Evolutionary conservation across 2,329 filamentous ascomycete genomes (phyloP).

Genomic region (Epichloe uncinata): DNA sequence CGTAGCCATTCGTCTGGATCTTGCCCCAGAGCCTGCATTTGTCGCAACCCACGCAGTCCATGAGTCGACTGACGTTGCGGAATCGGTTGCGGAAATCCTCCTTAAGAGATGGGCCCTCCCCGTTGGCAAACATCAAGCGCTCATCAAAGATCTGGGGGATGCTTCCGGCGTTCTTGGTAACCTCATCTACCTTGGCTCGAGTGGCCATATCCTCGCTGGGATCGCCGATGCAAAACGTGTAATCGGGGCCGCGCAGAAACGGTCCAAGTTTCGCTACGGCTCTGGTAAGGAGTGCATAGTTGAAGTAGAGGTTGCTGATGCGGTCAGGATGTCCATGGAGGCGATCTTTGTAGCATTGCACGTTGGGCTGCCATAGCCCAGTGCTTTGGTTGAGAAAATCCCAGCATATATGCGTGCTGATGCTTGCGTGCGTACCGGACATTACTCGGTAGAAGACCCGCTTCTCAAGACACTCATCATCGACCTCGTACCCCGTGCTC

Average conservation of each 20-base stretch:
- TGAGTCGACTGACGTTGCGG: slow-evolving; percentile 87
- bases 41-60: slow-evolving; percentile 98
- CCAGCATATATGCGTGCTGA: slow-evolving; percentile 91
- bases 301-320: slow-evolving; percentile 96
- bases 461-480: slow-evolving; percentile 94
- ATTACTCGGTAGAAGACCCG: slow-evolving; percentile 95
- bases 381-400: slow-evolving; percentile 93
- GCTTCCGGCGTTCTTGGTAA: slow-evolving; percentile 57
- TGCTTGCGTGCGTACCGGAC: slow-evolving; percentile 96
- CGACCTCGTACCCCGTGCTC: slow-evolving; percentile 56
- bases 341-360: slow-evolving; percentile 78
- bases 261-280: slow-evolving; percentile 83
- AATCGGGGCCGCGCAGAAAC: slow-evolving; percentile 52
- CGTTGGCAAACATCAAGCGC: slow-evolving; percentile 81
- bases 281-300: slow-evolving; percentile 89
- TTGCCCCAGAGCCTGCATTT: slow-evolving; percentile 98
- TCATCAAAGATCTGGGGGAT: slow-evolving; percentile 82
- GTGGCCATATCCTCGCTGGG: slow-evolving; percentile 64
- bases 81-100: slow-evolving; percentile 97
- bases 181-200: slow-evolving; percentile 64
- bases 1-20: slow-evolving; percentile 87
- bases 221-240: slow-evolving; percentile 89
- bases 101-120: slow-evolving; percentile 65
- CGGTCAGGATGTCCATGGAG: slow-evolving; percentile 77
- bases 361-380: slow-evolving; percentile 82